These are phyloP conservation scores for Claviceps paspali DNA, from an alignment of 2,329 filamentous ascomycete species.

Conservation along the genomic window DNA sequence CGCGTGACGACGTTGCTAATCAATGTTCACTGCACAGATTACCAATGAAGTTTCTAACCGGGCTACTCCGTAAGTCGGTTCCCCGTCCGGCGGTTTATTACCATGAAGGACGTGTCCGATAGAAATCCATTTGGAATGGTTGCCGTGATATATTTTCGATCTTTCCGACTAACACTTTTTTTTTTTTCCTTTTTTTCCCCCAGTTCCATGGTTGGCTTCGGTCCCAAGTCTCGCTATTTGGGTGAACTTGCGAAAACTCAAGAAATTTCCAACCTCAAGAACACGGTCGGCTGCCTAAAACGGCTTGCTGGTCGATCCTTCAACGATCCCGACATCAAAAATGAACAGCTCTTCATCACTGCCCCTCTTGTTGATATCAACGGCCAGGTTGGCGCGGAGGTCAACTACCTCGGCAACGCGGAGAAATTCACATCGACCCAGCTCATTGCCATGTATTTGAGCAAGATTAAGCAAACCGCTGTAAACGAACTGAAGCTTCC, in stretches of 20 bases:
- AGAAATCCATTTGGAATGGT: too few relatives aligned
- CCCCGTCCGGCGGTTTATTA: constrained; percentile 9
- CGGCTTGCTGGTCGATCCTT: constrained; percentile 77
- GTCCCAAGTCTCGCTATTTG: constrained; percentile 82
- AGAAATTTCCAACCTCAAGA: constrained; percentile 98
- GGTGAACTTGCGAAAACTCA: constrained; percentile 95
- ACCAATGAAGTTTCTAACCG: constrained; percentile 99
- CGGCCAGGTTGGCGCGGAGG: constrained; percentile 89
- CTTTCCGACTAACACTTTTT: background rate
- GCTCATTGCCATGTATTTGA: constrained; percentile 87
- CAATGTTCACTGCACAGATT: constrained; percentile 43
- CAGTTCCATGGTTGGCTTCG: constrained; percentile 88
- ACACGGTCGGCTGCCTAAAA: constrained; percentile 88
- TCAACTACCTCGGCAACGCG: constrained; percentile 87
- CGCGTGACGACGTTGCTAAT: background rate
- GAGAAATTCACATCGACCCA: constrained; percentile 90
- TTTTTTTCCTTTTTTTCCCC: too few relatives aligned
- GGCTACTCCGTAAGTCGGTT: constrained; percentile 72
- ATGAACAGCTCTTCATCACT: constrained; percentile 85
- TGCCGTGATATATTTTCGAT: background rate
- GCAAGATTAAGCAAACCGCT: constrained; percentile 83
- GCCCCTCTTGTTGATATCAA: constrained; percentile 76
- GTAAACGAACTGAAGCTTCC: constrained; percentile 77
- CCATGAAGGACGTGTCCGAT: too few relatives aligned
- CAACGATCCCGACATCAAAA: constrained; percentile 79